Base-by-base conservation (phyloP, 306 rosid genomes). In the Quercus suber region DNA sequence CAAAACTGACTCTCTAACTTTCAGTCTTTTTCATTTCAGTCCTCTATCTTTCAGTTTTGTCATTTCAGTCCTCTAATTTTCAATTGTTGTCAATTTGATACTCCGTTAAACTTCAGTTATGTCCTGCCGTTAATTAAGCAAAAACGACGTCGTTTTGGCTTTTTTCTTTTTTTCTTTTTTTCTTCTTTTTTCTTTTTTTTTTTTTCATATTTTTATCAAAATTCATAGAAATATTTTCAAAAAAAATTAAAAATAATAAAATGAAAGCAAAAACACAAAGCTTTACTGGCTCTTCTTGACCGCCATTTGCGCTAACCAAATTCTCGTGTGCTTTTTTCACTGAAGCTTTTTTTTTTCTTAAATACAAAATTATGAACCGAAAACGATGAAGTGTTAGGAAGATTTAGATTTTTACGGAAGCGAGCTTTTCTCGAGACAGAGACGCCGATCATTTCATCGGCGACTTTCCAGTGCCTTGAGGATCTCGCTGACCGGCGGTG, bases 391-490 rank as follows among this genome's bases (percentile, higher is more conserved):
- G 27, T 14, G 23, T 21, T 2, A 49, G 53, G 5, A 6, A 25
- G 65, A 23, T 59, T 5, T 13, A 59, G 23, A 23, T 59, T 59
- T 59, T 10, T 49, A 92, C 97, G 91, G 81, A 96, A 89, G 83
- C 97, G 97, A 82, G 96, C 90, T 78, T 90, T 92, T 76, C 95
- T 85, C 7, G 97, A 93, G 41, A 92, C 89, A 2, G 76, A 58
- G 19, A 79, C 92, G 13, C 93, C 92, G 75, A 89, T 89, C 82
- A 86, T 67, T 70, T 87, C 89, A 11, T 81, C 87, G 25, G 74
- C 64, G 65, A 80, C 79, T 58, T 81, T 86, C 63, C 86, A 69
- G 65, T 52, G 74, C 55, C 52, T 73, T 21, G 20, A 25, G 56
- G 75, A 81, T 55, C 55, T 88, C 2, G 74, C 60, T 75, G 85